phyloP scores from a whole-genome alignment of 805 yeast species.

The Ogataea thermomethanolica region DNA sequence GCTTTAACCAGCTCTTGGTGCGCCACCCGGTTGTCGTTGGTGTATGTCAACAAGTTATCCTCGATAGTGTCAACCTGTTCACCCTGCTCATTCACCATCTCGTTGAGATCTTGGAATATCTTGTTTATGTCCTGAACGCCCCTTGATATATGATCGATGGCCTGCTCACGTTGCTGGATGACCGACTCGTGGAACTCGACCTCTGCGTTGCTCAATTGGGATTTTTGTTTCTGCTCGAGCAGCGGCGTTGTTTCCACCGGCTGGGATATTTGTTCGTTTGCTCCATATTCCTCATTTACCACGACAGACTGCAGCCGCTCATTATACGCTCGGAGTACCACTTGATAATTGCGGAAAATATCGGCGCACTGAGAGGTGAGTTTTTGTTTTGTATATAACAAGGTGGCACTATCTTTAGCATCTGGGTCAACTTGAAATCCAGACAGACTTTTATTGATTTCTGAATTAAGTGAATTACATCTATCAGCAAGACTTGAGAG shows the following conservation, averaged over 20 bases:
- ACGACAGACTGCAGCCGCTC: constrained; percentile 44
- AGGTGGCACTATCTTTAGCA: constrained; percentile 10
- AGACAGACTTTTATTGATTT: constrained; percentile 15
- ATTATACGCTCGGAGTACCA: constrained; percentile 43
- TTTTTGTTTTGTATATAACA: constrained; percentile 44
- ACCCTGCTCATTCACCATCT: constrained; percentile 80
- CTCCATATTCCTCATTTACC: constrained; percentile 29
- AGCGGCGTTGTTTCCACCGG: constrained; percentile 20
- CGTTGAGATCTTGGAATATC: constrained; percentile 77
- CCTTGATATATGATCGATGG: constrained; percentile 65
- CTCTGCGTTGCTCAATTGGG: constrained; percentile 37
- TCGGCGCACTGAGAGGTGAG: constrained; percentile 53
- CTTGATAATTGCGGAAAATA: constrained; percentile 44
- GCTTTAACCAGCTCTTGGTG: constrained; percentile 69
- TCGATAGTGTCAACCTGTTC: constrained; percentile 80
- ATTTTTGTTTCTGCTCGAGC: constrained; percentile 30
- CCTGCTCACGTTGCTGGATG: constrained; percentile 70
- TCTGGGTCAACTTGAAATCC: constrained; percentile 11
- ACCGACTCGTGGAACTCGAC: constrained; percentile 60
- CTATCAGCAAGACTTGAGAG: constrained; percentile 24
- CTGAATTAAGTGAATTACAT: constrained; percentile 18
- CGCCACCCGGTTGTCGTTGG: constrained; percentile 66
- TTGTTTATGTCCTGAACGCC: constrained; percentile 84
- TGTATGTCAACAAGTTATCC: constrained; percentile 64
- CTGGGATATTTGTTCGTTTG: constrained; percentile 17